Evolutionary conservation across 2,329 filamentous ascomycete genomes (phyloP).

Genomic region (Neofusicoccum parvum): DNA sequence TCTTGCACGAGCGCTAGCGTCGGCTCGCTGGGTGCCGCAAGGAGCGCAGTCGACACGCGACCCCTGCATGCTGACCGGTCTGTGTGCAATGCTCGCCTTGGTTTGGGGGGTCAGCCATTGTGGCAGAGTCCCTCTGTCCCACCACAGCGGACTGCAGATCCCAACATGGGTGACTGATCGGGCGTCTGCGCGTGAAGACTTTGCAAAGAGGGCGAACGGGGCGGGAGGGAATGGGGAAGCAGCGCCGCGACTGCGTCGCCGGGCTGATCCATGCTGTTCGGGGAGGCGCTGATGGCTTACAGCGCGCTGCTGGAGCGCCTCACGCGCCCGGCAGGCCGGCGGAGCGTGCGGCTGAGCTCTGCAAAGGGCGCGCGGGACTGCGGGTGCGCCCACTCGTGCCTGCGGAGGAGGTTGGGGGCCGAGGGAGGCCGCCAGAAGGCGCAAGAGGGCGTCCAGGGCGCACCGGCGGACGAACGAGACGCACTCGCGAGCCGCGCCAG

Average conservation of each 20-base stretch:
- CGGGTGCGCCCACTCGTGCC: conserved; percentile 6
- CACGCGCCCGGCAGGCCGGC: conserved; percentile 5
- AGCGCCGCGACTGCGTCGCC: conserved; percentile 7
- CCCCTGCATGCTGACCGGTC: conserved; percentile 24
- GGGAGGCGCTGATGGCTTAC: background rate
- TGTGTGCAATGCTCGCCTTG: conserved; percentile 1
- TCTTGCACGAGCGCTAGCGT: conserved; percentile 17
- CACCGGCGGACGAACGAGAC: background rate
- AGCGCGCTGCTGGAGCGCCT: conserved; percentile 3
- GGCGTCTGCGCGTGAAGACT: conserved; percentile 15
- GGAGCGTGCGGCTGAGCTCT: conserved; percentile 14
- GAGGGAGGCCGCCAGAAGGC: background rate
- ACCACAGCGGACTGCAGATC: conserved; percentile 16
- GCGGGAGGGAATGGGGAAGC: conserved; percentile 7
- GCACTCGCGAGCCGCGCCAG: background rate
- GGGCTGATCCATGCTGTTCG: conserved; percentile 3
- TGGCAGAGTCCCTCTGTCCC: conserved; percentile 19
- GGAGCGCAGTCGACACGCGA: conserved; percentile 19
- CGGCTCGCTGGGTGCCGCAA: conserved; percentile 11
- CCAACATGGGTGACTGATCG: conserved; percentile 10
- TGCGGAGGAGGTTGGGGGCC: conserved; percentile 2
- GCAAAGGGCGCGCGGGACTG: background rate
- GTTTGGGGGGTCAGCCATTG: conserved; percentile 16
- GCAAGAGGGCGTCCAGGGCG: conserved; percentile 5
- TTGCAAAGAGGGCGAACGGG: conserved; percentile 13